Evolutionary conservation across 1,284 basidiomycete genomes (phyloP).

Genomic region (Papiliotrema fonsecae): DNA sequence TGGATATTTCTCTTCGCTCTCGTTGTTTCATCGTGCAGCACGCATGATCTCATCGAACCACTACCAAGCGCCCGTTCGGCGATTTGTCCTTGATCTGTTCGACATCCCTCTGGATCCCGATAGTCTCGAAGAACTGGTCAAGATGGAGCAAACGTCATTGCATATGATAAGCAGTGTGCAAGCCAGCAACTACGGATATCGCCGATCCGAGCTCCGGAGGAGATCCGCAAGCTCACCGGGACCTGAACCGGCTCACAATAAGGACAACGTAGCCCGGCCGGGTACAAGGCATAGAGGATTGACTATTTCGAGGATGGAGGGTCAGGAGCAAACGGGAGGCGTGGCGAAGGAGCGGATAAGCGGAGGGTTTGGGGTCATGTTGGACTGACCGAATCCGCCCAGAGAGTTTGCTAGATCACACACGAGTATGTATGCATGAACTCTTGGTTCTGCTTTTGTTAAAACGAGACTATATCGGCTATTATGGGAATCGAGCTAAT

Average conservation of each 20-base stretch:
- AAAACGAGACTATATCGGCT: too few relatives aligned
- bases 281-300: slow-evolving; percentile 12
- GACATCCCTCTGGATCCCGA: slow-evolving; percentile 59
- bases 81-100: slow-evolving; percentile 91
- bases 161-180: background rate
- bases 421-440: too few relatives aligned
- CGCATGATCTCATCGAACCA: slow-evolving; percentile 80
- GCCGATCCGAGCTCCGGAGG: slow-evolving; percentile 1
- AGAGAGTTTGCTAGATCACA: too few relatives aligned
- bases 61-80: slow-evolving; percentile 81
- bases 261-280: background rate
- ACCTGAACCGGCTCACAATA: slow-evolving; percentile 6
- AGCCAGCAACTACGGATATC: background rate
- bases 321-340: background rate
- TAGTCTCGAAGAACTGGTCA: slow-evolving; percentile 25
- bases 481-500: too few relatives aligned
- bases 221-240: slow-evolving; percentile 11
- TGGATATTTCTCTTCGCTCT: slow-evolving; percentile 65
- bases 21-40: slow-evolving; percentile 75
- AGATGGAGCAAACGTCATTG: slow-evolving; percentile 20
- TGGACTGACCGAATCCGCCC: too few relatives aligned
- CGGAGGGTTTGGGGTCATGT: too few relatives aligned
- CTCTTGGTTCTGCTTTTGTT: too few relatives aligned
- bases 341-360: too few relatives aligned
- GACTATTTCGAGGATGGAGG: slow-evolving; percentile 18